A percentile compares a stretch with the other conserved stretches of the same genome.
Evolutionary conservation across 1,284 basidiomycete genomes (phyloP).

Genomic region (Ceratorhiza oryzae-sativae): DNA sequence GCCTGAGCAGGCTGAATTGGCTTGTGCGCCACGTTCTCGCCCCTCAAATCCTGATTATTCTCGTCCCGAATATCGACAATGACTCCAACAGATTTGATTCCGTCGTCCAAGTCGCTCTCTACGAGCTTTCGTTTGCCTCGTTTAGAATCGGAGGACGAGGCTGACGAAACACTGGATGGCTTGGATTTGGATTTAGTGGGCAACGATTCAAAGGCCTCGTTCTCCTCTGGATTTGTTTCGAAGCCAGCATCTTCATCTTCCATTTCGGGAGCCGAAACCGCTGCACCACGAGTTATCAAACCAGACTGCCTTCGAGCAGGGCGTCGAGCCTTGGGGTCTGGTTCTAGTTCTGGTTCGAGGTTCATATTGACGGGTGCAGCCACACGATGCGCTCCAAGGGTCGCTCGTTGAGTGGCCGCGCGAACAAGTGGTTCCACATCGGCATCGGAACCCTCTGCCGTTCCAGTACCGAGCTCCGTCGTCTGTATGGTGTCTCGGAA

Average conservation of each 20-base stretch:
- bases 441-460: slow-evolving; percentile 19
- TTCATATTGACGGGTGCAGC: not conserved
- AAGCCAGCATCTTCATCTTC: not conserved
- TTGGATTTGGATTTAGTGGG: slow-evolving; percentile 7
- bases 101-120: slow-evolving; percentile 23
- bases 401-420: not conserved
- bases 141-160: slow-evolving; percentile 22
- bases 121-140: slow-evolving; percentile 26
- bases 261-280: not conserved
- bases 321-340: slow-evolving; percentile 19
- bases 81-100: slow-evolving; percentile 23
- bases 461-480: slow-evolving; percentile 19
- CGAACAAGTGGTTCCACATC: slow-evolving; percentile 22
- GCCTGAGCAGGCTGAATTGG: slow-evolving; percentile 8
- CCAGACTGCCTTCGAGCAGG: slow-evolving; percentile 41
- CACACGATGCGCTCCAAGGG: slow-evolving; percentile 1
- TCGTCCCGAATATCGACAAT: slow-evolving; percentile 26
- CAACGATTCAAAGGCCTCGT: not conserved
- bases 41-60: slow-evolving; percentile 19
- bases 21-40: slow-evolving; percentile 12
- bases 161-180: not conserved
- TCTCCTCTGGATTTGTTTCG: slow-evolving; percentile 13
- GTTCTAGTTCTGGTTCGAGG: not conserved
- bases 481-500: slow-evolving; percentile 12
- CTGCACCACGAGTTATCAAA: slow-evolving; percentile 27